Evolutionary conservation across 257 asterid genomes (phyloP).

Genomic region (Nemophila menziesii): DNA sequence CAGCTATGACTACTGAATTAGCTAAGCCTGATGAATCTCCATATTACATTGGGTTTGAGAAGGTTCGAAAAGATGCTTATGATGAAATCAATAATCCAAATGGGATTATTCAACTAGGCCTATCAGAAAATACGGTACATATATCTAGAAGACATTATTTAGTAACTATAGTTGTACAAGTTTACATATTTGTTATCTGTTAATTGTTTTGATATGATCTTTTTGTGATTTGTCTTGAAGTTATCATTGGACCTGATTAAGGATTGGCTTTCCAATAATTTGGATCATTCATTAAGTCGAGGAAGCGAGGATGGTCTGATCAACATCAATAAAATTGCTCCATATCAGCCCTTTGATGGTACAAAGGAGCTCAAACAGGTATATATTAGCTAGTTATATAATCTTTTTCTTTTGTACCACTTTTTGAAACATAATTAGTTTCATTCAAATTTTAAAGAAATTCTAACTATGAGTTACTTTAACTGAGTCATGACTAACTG

Average conservation of each 20-base stretch:
- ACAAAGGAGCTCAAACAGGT: conserved; percentile 75
- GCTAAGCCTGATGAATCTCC: conserved; percentile 70
- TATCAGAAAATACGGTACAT: conserved; percentile 78
- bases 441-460: neutral
- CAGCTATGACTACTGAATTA: conserved; percentile 44
- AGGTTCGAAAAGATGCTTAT: conserved; percentile 51
- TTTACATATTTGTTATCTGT: neutral
- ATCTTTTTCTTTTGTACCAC: neutral
- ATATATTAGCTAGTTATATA: too few relatives aligned
- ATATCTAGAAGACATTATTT: too few relatives aligned
- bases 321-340: conserved; percentile 54
- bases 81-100: conserved; percentile 43
- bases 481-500: too few relatives aligned
- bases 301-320: conserved; percentile 25
- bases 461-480: too few relatives aligned
- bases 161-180: neutral
- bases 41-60: conserved; percentile 84
- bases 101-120: conserved; percentile 81
- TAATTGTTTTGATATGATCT: neutral
- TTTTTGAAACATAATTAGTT: neutral
- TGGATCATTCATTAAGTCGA: conserved; percentile 34
- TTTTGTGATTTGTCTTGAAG: too few relatives aligned
- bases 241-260: conserved; percentile 83
- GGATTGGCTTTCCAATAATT: conserved; percentile 53
- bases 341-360: conserved; percentile 81